Base-by-base conservation (phyloP, 225 moss, liverwort and hornwort species). In the Pseudisothecium myosuroides region DNA sequence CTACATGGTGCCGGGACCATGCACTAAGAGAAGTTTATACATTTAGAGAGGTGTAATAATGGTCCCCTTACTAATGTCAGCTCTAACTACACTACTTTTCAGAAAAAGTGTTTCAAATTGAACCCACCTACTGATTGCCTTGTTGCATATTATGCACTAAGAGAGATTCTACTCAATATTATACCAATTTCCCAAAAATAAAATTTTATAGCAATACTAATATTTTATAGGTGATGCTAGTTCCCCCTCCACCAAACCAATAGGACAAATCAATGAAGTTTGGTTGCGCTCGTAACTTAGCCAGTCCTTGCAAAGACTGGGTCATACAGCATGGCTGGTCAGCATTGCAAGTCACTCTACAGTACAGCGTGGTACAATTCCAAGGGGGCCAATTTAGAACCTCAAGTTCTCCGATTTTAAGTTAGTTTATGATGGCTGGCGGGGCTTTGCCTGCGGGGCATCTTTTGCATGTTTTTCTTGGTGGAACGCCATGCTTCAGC, bases 131-230 rank as follows among this genome's bases (percentile, higher is more conserved):
- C n/a, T n/a, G n/a, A n/a, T n/a, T n/a, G n/a, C n/a, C n/a, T n/a
- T n/a, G n/a, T n/a, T n/a, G n/a, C n/a, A n/a, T n/a, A n/a, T n/a
- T n/a, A n/a, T n/a, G n/a, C n/a, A n/a, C n/a, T n/a, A n/a, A n/a
- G n/a, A n/a, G n/a, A n/a, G n/a, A n/a, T n/a, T n/a, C n/a, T n/a
- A n/a, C n/a, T n/a, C n/a, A n/a, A 13, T 5, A 71, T 71, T 26
- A 14, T 20, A 11, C 11, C 20, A 67, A 37, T 65, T 11, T 31
- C 17, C 5, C 7, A 12, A 18, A 66, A 36, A 12, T 37, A 37
- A 21, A 37, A 22, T 13, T 8, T 0, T 15, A 0, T 16, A 1
- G 1, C 3, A 0, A 43, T 27, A 16, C 45, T 73, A 28, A 45
- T n/a, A n/a, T 73, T 73, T 29, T 17, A 17, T 58, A 22, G 4